Evolutionary conservation across 2,329 filamentous ascomycete genomes (phyloP), one percentile per base, ranked within the genome.

Genomic region (Aureobasidium mangrovei): DNA sequence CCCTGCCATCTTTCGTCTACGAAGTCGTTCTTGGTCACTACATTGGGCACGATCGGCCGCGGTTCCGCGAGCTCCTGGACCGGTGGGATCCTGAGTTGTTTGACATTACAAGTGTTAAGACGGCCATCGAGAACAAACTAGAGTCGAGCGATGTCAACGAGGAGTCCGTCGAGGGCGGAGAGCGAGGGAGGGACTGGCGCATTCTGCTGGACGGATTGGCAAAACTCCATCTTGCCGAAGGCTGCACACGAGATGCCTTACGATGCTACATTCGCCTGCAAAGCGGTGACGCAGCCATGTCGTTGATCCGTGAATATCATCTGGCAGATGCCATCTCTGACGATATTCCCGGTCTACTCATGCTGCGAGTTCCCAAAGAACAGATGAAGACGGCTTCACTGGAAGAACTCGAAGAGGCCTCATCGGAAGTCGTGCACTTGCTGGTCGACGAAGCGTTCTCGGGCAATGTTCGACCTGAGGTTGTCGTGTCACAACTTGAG

Each of bases 361-460:
- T 88, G 59, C 79, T 98, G 51, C 82, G 91, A n/a, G 86, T 98
- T 2, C 83, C 86, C 0, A 79, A 83, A 57, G 81, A 84, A 49
- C 81, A 86, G 60, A 72, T 86, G 56, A 77, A 80, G 49, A 78
- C 78, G 4, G 86, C 90, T 61, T 74, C 81, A 0, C 71, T 82
- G 18, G 69, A 77, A 0, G 89, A 96, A 58, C 77, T 97, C 3
- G 87, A 90, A 64, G 83, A 86, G 55, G 78, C 85, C 3, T 93
- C 89, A 0, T 79, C 83, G 0, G 91, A 98, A 67, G 86, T 91
- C 1, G 86, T 96, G 49, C 83, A 83, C 1, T 73, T 97, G 6
- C 82, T 98, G 4, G 91, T 95, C 0, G 86, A 94, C 47, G 91
- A 97, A 70, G 91, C 91, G 0, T 86, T 91, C 59, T 86, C 91